Conservation (phyloP, 2,329 filamentous ascomycete genomes). For the Pseudocercospora vitis region DNA sequence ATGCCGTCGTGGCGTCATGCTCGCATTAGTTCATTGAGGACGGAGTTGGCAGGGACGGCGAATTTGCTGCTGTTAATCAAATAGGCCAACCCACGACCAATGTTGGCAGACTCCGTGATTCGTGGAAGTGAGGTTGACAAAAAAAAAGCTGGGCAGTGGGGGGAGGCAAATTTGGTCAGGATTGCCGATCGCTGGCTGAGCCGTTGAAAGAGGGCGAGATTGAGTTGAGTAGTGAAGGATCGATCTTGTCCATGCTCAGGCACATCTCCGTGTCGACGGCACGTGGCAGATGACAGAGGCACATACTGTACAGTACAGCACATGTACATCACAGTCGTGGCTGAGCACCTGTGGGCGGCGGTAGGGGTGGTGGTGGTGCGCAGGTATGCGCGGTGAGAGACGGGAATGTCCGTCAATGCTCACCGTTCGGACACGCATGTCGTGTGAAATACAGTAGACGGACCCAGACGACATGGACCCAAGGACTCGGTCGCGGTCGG, state of each 20-base stretch:
- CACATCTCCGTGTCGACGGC: constrained; percentile 1
- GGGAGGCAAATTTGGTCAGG: background rate
- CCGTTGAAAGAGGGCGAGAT: background rate
- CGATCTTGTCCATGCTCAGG: background rate
- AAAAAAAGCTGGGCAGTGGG: background rate
- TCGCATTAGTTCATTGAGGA: too few species aligned
- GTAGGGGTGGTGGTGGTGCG: too few species aligned
- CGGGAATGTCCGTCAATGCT: too few species aligned
- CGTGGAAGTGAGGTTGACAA: background rate
- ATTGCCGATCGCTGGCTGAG: background rate
- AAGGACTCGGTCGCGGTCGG: background rate
- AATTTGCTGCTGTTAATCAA: too few species aligned
- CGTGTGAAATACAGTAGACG: background rate
- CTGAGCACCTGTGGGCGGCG: background rate
- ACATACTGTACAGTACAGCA: background rate
- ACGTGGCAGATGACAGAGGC: background rate
- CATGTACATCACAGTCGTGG: too few species aligned
- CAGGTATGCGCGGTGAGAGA: too few species aligned
- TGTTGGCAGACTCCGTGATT: too few species aligned
- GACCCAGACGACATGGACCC: background rate
- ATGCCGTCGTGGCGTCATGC: too few species aligned
- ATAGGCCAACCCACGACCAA: too few species aligned
- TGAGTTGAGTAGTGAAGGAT: background rate
- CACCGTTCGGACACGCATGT: background rate
- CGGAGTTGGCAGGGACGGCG: too few species aligned